A percentile compares a stretch with the other conserved stretches of the same genome.
Evolutionary conservation across 2,329 filamentous ascomycete species (phyloP).

Genomic region (Neopestalotiopsis sp.): DNA sequence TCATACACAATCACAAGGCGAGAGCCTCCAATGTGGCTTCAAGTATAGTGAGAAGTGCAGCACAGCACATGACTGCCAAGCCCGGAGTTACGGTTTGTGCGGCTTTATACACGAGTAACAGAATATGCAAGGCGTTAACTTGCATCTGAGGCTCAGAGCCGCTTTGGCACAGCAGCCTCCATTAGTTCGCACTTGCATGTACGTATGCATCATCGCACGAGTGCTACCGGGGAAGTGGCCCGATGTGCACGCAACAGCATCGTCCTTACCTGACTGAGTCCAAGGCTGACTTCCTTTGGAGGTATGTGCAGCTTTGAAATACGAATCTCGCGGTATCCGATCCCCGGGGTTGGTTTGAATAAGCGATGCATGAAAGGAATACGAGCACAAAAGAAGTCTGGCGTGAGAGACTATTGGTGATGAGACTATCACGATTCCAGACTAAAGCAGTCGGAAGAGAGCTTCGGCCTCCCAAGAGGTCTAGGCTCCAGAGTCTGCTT

Average conservation of each 20-base stretch:
- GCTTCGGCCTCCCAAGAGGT: not conserved
- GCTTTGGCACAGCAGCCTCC: too few species aligned
- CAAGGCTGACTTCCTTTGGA: not conserved
- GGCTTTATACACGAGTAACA: too few species aligned
- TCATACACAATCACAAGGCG: too few species aligned
- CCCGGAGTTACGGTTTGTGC: too few species aligned
- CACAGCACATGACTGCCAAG: too few species aligned
- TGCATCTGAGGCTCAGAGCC: too few species aligned
- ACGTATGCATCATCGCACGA: too few species aligned
- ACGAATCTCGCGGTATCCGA: not conserved
- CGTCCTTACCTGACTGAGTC: not conserved
- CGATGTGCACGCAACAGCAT: not conserved
- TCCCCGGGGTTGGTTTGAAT: not conserved
- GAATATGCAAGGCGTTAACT: too few species aligned
- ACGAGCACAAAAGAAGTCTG: not conserved
- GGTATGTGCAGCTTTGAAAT: not conserved
- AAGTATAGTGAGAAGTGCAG: too few species aligned
- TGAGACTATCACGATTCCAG: not conserved
- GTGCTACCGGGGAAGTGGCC: not conserved
- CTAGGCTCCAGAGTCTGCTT: not conserved
- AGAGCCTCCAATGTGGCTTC: too few species aligned
- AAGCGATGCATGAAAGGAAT: not conserved
- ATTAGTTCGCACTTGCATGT: too few species aligned
- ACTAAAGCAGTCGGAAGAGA: not conserved
- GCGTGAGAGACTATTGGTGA: not conserved